phyloP scores from a whole-genome alignment of 345 rosid species.

The Camelina neglecta region DNA sequence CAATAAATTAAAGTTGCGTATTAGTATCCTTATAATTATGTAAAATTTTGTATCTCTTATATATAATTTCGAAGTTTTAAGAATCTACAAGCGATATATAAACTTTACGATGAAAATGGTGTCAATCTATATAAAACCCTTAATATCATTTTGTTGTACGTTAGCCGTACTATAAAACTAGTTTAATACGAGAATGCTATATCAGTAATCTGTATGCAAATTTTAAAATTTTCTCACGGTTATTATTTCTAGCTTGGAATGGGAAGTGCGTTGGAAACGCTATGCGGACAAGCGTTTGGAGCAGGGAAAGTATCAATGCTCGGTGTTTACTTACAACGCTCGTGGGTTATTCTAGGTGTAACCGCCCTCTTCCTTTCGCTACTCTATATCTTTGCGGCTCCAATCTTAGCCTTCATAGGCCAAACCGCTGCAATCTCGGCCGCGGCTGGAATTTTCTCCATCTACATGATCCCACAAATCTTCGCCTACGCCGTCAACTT shows the following conservation, averaged over 20 bases:
- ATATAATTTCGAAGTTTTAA: background rate
- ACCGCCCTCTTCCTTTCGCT: constrained; percentile 61
- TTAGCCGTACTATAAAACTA: background rate
- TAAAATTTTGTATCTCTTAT: background rate
- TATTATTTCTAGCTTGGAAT: constrained; percentile 67
- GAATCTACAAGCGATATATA: background rate
- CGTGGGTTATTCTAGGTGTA: constrained; percentile 78
- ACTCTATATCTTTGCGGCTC: constrained; percentile 65
- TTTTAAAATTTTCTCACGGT: background rate
- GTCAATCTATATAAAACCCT: background rate
- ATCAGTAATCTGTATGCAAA: background rate
- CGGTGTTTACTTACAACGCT: constrained; percentile 89
- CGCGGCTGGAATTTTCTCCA: constrained; percentile 66
- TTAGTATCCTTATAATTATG: background rate
- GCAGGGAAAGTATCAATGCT: constrained; percentile 82
- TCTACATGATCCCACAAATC: constrained; percentile 91
- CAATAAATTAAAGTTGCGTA: background rate
- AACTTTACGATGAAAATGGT: background rate
- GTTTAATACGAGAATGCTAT: background rate
- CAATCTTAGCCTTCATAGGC: constrained; percentile 63
- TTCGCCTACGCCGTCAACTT: constrained; percentile 76
- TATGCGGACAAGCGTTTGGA: constrained; percentile 93
- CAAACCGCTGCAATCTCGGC: constrained; percentile 66
- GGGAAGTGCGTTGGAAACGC: constrained; percentile 97
- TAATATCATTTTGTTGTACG: background rate